Evolutionary conservation across 208 protist genomes (phyloP), one percentile per base, ranked within the genome.

Genomic region (Leishmania lainsoni): DNA sequence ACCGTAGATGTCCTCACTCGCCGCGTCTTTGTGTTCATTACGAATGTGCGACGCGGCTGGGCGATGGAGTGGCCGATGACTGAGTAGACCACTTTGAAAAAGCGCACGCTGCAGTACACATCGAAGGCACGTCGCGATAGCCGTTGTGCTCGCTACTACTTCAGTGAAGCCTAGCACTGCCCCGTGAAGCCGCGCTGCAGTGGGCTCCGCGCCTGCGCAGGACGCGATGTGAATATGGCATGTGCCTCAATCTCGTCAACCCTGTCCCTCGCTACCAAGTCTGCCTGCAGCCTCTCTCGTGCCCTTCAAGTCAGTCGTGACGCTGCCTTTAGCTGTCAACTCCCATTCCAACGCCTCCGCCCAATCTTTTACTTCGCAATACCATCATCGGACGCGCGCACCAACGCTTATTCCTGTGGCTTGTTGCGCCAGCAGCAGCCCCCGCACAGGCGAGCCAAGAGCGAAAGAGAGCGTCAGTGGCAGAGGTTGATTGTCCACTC

Each of bases 1-100:
- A 54, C 22, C 32, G 29, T 66, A n/a, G 75, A 61, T 69, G 59
- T 2, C 72, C 76, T n/a, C 29, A 20, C 76, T 79, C 22, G n/a
- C 17, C 52, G 29, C 39, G 39, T 48, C 8, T 32, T 63, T 42
- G 73, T n/a, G 26, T 45, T 35, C 10, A 45, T 73, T 73, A 35
- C 29, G 66, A 39, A n/a, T 59, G 72, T 76, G 32, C 58, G 48
- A 61, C 14, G 48, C 16, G 12, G 72, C 45, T 66, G 51, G 42
- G 8, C 35, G 12, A 73, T 52, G 10, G 42, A 73, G n/a, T 26
- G 35, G 42, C 10, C 42, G 20, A 35, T 5, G 68, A 26, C 2
- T 29, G 42, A 29, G 42, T 32, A n/a, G 22, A 48, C 68, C 9
- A 51, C 26, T 42, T 42, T 42, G 63, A 68, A 68, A 42, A 68